Percentiles rank a stretch among this genome's conserved stretches.
phyloP scores from a whole-genome alignment of 768 basidiomycete genomes.

The Obba rivulosa region DNA sequence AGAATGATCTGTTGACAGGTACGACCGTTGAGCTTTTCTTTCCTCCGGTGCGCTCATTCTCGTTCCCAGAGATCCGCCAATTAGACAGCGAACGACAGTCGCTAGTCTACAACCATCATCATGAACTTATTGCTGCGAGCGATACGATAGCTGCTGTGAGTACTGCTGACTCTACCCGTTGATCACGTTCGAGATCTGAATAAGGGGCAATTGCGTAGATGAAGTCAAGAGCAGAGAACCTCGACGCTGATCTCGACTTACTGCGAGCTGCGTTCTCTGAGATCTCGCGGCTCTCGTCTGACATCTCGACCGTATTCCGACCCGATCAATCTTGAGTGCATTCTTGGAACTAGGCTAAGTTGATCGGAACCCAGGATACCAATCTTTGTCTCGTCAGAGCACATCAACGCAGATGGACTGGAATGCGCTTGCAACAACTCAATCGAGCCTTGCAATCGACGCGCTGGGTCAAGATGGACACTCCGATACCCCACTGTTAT shows the following conservation, averaged over 20 bases:
- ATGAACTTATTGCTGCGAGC: conserved; percentile 89
- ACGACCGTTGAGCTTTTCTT: conserved; percentile 7
- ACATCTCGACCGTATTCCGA: conserved; percentile 5
- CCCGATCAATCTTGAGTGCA: no score
- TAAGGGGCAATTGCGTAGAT: conserved; percentile 44
- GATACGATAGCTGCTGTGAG: conserved; percentile 85
- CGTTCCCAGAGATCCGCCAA: conserved; percentile 68
- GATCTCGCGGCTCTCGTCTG: conserved; percentile 68
- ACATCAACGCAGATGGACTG: no score
- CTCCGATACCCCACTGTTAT: no score
- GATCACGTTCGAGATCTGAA: neutral
- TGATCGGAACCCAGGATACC: no score
- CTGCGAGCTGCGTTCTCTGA: conserved; percentile 80
- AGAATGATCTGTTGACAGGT: conserved; percentile 81
- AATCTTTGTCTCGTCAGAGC: no score
- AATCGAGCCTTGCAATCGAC: no score
- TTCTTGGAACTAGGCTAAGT: no score
- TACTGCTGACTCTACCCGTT: neutral
- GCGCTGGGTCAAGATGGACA: no score
- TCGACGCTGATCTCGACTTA: conserved; percentile 80
- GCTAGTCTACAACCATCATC: conserved; percentile 92
- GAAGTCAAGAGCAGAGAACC: conserved; percentile 80
- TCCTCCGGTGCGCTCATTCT: neutral
- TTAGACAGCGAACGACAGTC: conserved; percentile 86
- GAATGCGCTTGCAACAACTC: no score